These are phyloP conservation scores for Coniochaeta hoffmannii DNA, from an alignment of 2,329 filamentous ascomycete genomes.

Conservation along the genomic window DNA sequence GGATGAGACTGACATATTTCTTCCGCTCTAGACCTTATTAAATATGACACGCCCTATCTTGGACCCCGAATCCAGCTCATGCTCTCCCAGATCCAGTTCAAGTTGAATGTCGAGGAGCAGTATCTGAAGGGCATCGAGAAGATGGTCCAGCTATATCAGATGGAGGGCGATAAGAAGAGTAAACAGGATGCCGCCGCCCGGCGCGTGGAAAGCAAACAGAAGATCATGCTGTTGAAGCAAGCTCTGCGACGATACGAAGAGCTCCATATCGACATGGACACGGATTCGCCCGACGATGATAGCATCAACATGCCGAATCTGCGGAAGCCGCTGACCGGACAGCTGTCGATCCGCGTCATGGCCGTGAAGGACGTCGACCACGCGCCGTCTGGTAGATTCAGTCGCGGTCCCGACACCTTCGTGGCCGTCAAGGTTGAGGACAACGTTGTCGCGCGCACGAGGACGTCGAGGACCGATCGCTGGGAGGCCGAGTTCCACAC, in stretches of 20 bases:
- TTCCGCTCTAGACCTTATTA: slow-evolving; percentile 73
- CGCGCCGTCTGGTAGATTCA: slow-evolving; percentile 74
- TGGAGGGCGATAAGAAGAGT: slow-evolving; percentile 96
- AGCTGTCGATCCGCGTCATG: slow-evolving; percentile 77
- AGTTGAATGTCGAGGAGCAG: slow-evolving; percentile 96
- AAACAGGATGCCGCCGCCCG: slow-evolving; percentile 84
- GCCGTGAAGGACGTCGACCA: slow-evolving; percentile 94
- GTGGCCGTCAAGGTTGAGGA: slow-evolving; percentile 97
- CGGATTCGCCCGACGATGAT: slow-evolving; percentile 80
- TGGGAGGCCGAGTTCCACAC: slow-evolving; percentile 91
- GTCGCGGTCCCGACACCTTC: slow-evolving; percentile 87
- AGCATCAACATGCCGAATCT: slow-evolving; percentile 93
- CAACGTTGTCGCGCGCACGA: slow-evolving; percentile 80
- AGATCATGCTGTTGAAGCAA: slow-evolving; percentile 92
- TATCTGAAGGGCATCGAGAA: slow-evolving; percentile 99
- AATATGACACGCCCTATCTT: slow-evolving; percentile 93
- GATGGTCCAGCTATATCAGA: slow-evolving; percentile 95
- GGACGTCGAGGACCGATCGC: slow-evolving; percentile 73
- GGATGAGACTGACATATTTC: slow-evolving; percentile 3
- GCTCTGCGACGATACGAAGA: slow-evolving; percentile 96
- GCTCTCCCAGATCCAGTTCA: slow-evolving; percentile 97
- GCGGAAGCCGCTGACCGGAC: slow-evolving; percentile 90
- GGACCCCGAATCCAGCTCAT: slow-evolving; percentile 98
- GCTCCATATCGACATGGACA: slow-evolving; percentile 87
- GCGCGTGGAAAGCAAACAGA: slow-evolving; percentile 92